These are phyloP conservation scores for Polysphondylium violaceum DNA, from an alignment of 78 protist species.

Conservation along the genomic window DNA sequence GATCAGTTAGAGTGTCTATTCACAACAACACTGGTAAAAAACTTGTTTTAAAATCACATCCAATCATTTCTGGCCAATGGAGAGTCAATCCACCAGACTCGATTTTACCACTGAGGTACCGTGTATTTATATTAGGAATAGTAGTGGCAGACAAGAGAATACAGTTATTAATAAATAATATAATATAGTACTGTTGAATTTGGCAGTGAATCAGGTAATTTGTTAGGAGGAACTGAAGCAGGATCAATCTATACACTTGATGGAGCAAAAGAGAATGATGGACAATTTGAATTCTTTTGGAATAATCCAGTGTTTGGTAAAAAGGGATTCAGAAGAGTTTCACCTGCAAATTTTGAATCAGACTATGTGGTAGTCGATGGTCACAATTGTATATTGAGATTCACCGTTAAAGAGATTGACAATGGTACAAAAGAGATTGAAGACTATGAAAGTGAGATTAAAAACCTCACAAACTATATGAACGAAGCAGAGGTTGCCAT, in stretches of 20 bases:
- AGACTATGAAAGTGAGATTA: conserved; percentile 52
- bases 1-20: conserved; percentile 61
- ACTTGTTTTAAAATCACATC: conserved; percentile 55
- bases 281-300: conserved; percentile 67
- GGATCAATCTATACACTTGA: conserved; percentile 53
- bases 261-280: not conserved
- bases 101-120: conserved; percentile 55
- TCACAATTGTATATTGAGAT: conserved; percentile 30
- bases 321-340: conserved; percentile 40
- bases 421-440: conserved; percentile 40
- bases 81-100: conserved; percentile 56
- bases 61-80: conserved; percentile 48
- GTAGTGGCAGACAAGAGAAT: not conserved
- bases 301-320: conserved; percentile 61
- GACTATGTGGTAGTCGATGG: conserved; percentile 5
- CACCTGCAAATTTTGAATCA: conserved; percentile 43
- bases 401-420: conserved; percentile 35
- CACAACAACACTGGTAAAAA: conserved; percentile 41
- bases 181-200: conserved; percentile 55
- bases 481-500: conserved; percentile 33
- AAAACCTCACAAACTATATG: not conserved
- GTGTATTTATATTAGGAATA: not conserved
- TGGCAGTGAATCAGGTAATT: conserved; percentile 51
- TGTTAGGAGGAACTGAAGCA: conserved; percentile 69
- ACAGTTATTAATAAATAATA: not conserved